Conservation (phyloP, 208 protist genomes). For the Giardia duodenalis region DNA sequence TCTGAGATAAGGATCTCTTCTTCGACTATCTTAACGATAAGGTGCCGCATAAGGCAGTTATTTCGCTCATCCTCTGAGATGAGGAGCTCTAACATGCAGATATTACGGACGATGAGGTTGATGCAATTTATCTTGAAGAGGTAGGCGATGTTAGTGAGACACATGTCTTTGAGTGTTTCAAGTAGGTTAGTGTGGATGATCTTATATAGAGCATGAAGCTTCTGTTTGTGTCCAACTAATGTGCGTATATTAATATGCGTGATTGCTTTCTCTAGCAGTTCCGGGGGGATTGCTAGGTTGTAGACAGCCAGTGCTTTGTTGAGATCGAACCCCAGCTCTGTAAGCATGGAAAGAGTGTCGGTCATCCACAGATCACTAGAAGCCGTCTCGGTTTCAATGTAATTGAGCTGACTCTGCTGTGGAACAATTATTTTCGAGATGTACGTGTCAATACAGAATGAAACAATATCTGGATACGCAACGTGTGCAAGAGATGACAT, state of each 20-base stretch:
- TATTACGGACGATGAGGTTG: not conserved
- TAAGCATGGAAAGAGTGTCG: not conserved
- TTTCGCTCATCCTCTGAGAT: not conserved
- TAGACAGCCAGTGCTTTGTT: not conserved
- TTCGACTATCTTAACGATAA: not conserved
- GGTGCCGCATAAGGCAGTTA: not conserved
- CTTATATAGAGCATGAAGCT: not conserved
- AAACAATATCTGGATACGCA: not conserved
- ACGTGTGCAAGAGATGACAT: not conserved
- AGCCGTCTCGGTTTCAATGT: not conserved
- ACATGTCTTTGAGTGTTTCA: not conserved
- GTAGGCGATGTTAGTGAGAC: not conserved
- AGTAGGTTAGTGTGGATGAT: not conserved
- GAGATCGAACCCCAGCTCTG: not conserved
- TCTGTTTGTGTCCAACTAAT: not conserved
- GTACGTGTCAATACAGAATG: not conserved
- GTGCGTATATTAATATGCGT: not conserved
- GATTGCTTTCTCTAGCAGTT: not conserved
- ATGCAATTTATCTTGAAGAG: not conserved
- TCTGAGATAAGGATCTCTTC: not conserved
- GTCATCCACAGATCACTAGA: not conserved
- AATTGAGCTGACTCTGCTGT: not conserved
- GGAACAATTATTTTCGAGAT: not conserved
- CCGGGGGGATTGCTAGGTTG: not conserved
- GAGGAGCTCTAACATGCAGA: not conserved